Conservation (phyloP, 345 rosid species). For the Zanthoxylum bungeanum region DNA sequence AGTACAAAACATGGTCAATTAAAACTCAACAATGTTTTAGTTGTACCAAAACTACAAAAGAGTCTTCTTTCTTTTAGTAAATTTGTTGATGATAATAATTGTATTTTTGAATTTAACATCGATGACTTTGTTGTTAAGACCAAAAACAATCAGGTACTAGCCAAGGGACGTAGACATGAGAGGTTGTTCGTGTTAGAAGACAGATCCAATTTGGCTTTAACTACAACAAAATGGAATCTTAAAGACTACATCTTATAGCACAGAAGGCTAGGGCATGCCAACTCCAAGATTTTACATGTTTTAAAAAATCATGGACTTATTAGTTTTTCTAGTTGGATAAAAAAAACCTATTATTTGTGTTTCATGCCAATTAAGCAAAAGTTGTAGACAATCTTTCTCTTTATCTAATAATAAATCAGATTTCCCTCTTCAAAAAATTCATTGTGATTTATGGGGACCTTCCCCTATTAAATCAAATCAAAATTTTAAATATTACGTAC, state of each 20-base stretch:
- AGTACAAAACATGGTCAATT: neutral
- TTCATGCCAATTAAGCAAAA: slow-evolving; percentile 3
- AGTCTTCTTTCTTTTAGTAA: neutral
- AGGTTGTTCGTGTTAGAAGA: neutral
- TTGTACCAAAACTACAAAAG: neutral
- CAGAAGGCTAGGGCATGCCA: neutral
- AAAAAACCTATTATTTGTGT: neutral
- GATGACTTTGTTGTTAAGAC: neutral
- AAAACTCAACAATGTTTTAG: neutral
- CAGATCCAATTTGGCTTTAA: neutral
- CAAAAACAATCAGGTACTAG: neutral
- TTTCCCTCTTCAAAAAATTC: neutral
- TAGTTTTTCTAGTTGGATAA: neutral
- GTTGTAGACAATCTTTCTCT: neutral
- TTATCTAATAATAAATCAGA: neutral
- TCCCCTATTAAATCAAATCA: neutral
- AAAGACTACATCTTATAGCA: neutral
- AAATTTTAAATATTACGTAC: neutral
- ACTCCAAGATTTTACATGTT: neutral
- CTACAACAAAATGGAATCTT: neutral
- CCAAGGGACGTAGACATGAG: neutral
- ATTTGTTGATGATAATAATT: neutral
- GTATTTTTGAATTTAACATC: neutral
- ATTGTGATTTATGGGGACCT: slow-evolving; percentile 2
- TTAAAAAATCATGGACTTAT: neutral